Conservation (phyloP, 495 filamentous ascomycete genomes). For the Bryoglossum gracile region DNA sequence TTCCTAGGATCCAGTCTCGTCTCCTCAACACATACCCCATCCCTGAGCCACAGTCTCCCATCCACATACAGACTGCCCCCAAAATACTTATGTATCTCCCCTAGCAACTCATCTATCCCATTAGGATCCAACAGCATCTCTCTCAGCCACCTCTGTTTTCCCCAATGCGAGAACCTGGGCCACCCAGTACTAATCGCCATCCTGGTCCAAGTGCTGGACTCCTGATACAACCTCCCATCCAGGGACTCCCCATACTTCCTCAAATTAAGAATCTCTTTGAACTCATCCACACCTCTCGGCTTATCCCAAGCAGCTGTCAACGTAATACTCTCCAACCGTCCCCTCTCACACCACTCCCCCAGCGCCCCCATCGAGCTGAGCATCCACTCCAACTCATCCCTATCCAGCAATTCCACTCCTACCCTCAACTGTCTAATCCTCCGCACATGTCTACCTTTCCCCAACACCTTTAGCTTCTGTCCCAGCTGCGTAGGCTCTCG, state of each 20-base stretch:
- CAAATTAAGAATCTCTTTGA: conserved; percentile 16
- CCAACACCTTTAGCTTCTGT: conserved; percentile 5
- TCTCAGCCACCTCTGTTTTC: conserved; percentile 22
- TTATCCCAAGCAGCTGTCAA: conserved; percentile 14
- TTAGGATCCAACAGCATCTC: conserved; percentile 22
- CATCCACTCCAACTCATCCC: conserved; percentile 26
- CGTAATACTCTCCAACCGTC: conserved; percentile 15
- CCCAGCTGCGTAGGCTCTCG: conserved; percentile 12
- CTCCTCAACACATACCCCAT: neutral
- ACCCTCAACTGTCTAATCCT: conserved; percentile 16
- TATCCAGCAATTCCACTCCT: conserved; percentile 19
- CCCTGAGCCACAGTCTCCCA: conserved; percentile 11
- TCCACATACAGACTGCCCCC: conserved; percentile 18
- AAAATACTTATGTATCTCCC: conserved; percentile 14
- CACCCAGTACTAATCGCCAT: conserved; percentile 18
- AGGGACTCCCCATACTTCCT: conserved; percentile 10
- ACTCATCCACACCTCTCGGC: conserved; percentile 16
- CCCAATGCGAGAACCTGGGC: conserved; percentile 23
- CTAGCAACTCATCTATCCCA: conserved; percentile 15
- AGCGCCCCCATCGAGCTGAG: conserved; percentile 8
- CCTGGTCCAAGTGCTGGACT: conserved; percentile 1
- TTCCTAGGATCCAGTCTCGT: conserved; percentile 16
- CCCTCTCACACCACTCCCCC: conserved; percentile 1
- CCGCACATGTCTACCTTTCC: neutral
- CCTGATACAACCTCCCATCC: conserved; percentile 18